A percentile compares a stretch with the other conserved stretches of the same genome.
Conservation (phyloP, 495 filamentous ascomycete species). For the Saxispiralis lemnorum region DNA sequence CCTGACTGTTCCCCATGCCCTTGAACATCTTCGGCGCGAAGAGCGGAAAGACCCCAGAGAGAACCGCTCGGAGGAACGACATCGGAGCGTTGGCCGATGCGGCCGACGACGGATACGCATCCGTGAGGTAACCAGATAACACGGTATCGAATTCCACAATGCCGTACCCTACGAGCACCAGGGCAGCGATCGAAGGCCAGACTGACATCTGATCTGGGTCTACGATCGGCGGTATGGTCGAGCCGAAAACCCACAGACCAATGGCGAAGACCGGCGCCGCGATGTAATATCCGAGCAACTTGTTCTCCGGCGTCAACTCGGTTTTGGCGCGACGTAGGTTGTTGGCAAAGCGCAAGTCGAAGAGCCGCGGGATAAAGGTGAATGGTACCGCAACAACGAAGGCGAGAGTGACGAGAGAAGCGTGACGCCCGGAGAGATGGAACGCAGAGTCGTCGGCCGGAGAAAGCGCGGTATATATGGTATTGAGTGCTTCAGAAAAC, state of each 20-base stretch:
- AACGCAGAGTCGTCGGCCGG: too few relatives aligned
- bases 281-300: slow-evolving; percentile 30
- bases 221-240: slow-evolving; percentile 31
- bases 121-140: slow-evolving; percentile 35
- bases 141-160: slow-evolving; percentile 33
- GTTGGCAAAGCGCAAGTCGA: slow-evolving; percentile 25
- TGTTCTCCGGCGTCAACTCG: slow-evolving; percentile 31
- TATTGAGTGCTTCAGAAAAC: slow-evolving; percentile 33
- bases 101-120: slow-evolving; percentile 34
- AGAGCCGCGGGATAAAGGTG: slow-evolving; percentile 28
- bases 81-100: slow-evolving; percentile 35
- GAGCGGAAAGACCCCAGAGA: slow-evolving; percentile 31
- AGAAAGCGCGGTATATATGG: slow-evolving; percentile 23
- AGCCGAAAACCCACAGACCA: slow-evolving; percentile 35
- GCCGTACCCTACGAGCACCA: slow-evolving; percentile 33
- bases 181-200: slow-evolving; percentile 30
- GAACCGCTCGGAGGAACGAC: slow-evolving; percentile 27
- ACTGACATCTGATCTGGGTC: slow-evolving; percentile 10
- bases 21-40: slow-evolving; percentile 31
- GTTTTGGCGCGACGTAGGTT: slow-evolving; percentile 16
- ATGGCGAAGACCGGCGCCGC: slow-evolving; percentile 30
- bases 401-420: slow-evolving; percentile 25
- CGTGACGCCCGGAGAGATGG: too few relatives aligned
- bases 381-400: slow-evolving; percentile 28
- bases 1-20: slow-evolving; percentile 28